phyloP scores from a whole-genome alignment of 345 rosid genomes.

The Eucalyptus decipiens region DNA sequence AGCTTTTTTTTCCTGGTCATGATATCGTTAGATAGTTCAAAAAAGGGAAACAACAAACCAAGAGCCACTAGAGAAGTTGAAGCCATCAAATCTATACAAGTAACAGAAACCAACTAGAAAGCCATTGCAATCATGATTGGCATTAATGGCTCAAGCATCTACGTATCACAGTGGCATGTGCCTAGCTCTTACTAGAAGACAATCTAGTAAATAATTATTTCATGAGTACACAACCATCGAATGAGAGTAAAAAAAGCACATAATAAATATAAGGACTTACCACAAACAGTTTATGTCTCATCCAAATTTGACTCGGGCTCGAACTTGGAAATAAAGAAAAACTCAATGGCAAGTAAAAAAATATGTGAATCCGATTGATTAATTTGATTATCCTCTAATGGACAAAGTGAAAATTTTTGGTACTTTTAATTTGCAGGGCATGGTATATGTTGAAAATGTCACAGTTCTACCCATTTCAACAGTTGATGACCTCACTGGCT shows the following conservation, averaged over 20 bases:
- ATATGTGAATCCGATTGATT: too few relatives aligned
- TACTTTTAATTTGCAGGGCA: too few relatives aligned
- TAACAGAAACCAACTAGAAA: neutral
- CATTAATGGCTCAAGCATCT: neutral
- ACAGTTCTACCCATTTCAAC: too few relatives aligned
- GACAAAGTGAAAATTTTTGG: too few relatives aligned
- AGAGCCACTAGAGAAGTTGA: neutral
- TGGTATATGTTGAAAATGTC: too few relatives aligned
- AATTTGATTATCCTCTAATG: too few relatives aligned
- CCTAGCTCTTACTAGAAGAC: neutral
- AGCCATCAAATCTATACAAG: neutral
- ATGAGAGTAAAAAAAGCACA: neutral
- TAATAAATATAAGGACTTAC: conserved; percentile 15
- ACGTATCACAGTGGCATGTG: neutral
- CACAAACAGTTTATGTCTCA: conserved; percentile 64
- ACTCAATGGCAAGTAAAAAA: too few relatives aligned
- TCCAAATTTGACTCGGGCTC: conserved; percentile 79
- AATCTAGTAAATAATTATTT: too few relatives aligned
- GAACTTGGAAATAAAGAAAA: too few relatives aligned
- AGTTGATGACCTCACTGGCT: too few relatives aligned
- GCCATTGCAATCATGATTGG: neutral
- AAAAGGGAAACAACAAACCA: neutral
- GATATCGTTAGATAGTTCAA: neutral
- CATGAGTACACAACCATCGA: too few relatives aligned
- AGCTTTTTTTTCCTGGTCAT: neutral